Base-by-base conservation (phyloP, 2,329 filamentous ascomycete genomes). In the Fusarium pseudonygamai region DNA sequence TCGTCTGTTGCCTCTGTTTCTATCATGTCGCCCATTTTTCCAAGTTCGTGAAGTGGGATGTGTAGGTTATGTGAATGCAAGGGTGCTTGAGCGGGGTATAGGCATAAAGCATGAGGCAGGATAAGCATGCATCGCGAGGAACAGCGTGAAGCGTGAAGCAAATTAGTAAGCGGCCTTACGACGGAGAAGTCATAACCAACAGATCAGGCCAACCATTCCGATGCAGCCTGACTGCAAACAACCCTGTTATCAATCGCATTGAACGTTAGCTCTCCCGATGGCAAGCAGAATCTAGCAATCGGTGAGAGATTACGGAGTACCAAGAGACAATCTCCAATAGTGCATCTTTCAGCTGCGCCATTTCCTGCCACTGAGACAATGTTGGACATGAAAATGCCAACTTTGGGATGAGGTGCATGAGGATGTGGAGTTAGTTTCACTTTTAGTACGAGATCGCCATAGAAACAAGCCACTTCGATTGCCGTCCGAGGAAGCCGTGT, bases 11-110 rank as follows among this genome's bases (percentile, higher is more conserved):
- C 1, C 12, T 47, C 4, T 8, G 4, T 4, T 28, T n/a, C 52
- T 13, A 13, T 3, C 14, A 3, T 2, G 2, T 26, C 10, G 10
- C 30, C 14, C 32, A 61, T 58, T 7, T n/a, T 9, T 5, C 32
- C 7, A 2, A 37, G 2, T 37, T 10, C 0, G 7, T 2, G 1
- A 10, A 34, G 3, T 7, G 4, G 1, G 3, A 34, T 13, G 16
- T 16, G 6, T 16, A 9, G 5, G 13, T 18, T 20, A 28, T 15
- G 32, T 9, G 9, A 6, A 9, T 37, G 4, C 8, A 10, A 5
- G n/a, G 11, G 26, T 11, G 30, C 1, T 4, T 24, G 57, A 13
- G 26, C 26, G n/a, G 34, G 45, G 13, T 16, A 34, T 20, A 6
- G 16, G 4, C 22, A 6, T 14, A 12, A 24, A 18, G n/a, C 47